Conservation (phyloP, 1,284 basidiomycete genomes). For the Ustilago xerochloae region DNA sequence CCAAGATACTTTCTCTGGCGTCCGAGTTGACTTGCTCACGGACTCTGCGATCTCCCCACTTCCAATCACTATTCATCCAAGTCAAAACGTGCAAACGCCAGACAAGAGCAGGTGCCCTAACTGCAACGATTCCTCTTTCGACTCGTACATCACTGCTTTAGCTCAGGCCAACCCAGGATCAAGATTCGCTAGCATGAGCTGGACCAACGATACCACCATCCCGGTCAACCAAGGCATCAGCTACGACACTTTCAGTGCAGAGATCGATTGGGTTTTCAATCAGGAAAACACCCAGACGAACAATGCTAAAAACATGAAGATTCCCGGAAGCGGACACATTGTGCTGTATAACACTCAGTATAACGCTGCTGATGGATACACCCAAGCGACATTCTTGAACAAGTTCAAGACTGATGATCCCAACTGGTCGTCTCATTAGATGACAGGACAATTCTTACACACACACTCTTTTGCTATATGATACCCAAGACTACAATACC, state of each 20-base stretch:
- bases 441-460: not conserved
- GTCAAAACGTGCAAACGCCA: slow-evolving; percentile 28
- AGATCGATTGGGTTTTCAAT: slow-evolving; percentile 14
- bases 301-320: slow-evolving; percentile 29
- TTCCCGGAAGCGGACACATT: slow-evolving; percentile 17
- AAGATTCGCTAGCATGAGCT: slow-evolving; percentile 32
- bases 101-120: slow-evolving; percentile 18
- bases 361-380: slow-evolving; percentile 24
- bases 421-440: slow-evolving; percentile 24
- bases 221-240: slow-evolving; percentile 26
- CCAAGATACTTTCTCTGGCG: slow-evolving; percentile 13
- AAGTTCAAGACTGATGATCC: slow-evolving; percentile 36
- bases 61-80: slow-evolving; percentile 9
- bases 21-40: slow-evolving; percentile 21
- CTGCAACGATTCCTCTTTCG: slow-evolving; percentile 34
- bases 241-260: slow-evolving; percentile 5
- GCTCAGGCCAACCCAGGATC: slow-evolving; percentile 26
- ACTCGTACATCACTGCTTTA: slow-evolving; percentile 32
- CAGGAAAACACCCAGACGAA: slow-evolving; percentile 10
- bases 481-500: not conserved
- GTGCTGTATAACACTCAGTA: slow-evolving; percentile 22
- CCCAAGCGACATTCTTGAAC: slow-evolving; percentile 26
- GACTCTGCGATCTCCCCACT: slow-evolving; percentile 29
- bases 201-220: slow-evolving; percentile 28
- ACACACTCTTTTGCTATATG: not conserved